Base-by-base conservation (phyloP, 306 rosid species). In the Medicago lupulina region DNA sequence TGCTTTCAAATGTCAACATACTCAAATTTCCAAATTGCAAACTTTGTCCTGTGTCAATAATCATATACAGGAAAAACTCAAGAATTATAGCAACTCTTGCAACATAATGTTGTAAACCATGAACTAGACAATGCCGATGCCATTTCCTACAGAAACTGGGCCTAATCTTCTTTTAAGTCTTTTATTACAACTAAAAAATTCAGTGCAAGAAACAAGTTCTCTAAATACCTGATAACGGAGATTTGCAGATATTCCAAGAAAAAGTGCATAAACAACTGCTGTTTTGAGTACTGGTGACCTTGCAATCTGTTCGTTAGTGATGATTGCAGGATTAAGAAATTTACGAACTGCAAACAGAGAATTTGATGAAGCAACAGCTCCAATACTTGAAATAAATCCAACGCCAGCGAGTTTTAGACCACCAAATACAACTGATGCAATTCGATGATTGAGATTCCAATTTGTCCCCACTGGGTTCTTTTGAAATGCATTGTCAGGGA, bases 401-500 rank as follows among this genome's bases (percentile, higher is more conserved):
- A 95, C 97, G 64, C 87, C 17, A 60, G 97, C 93, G 46, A 92
- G 96, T 75, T 95, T 95, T 73, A 95, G 43, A 50, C 98, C 98
- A 51, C 97, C 97, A 81, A 95, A 86, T 81, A 95, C 41, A 59
- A 95, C 96, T 12, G 98, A 90, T 73, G 95, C 96, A 49, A 95
- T 67, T 87, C 98, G 87, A 78, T 88, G 91, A 78, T 83, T 85
- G 85, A 92, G 77, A 73, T 86, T 83, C 98, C 97, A 95, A 78
- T 95, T 81, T 81, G 79, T 90, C 80, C 98, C 98, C 11, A 59
- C 96, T 28, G 85, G 87, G 82, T 67, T 92, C 83, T 90, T 95
- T 78, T 95, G 98, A 81, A 95, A 95, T 31, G 98, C 98, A 83
- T 95, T 95, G 79, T 92, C 98, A 18, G 98, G 98, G 75, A 95